A percentile compares a stretch with the other conserved stretches of the same genome.
These are phyloP conservation scores for Talaromyces albobiverticillius DNA, from an alignment of 2,329 filamentous ascomycete genomes.

Conservation along the genomic window DNA sequence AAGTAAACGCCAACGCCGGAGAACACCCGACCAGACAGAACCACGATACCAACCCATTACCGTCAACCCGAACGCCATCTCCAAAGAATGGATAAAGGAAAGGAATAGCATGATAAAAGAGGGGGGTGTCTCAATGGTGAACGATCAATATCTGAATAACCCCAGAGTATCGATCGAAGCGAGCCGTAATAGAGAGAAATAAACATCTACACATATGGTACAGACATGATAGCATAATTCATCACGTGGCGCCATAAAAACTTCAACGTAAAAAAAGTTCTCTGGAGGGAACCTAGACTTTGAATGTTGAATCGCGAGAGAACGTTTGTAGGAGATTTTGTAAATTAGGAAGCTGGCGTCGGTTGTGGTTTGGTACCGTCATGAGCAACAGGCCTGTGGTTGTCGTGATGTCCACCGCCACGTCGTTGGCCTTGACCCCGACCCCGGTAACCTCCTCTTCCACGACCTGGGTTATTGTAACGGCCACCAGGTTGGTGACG, in stretches of 20 bases:
- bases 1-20: slow-evolving; percentile 1
- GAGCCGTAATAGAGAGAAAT: neutral
- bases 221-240: slow-evolving; percentile 15
- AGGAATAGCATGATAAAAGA: neutral
- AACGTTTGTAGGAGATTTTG: neutral
- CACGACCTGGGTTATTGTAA: slow-evolving; percentile 35
- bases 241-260: slow-evolving; percentile 14
- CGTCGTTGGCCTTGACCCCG: slow-evolving; percentile 44
- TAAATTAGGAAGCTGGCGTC: slow-evolving; percentile 27
- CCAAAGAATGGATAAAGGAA: slow-evolving; percentile 5
- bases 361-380: slow-evolving; percentile 28
- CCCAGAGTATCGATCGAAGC: slow-evolving; percentile 2
- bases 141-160: slow-evolving; percentile 4
- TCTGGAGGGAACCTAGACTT: neutral
- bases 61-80: slow-evolving; percentile 13
- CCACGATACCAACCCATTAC: slow-evolving; percentile 5
- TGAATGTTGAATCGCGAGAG: neutral
- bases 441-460: slow-evolving; percentile 42
- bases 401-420: slow-evolving; percentile 31
- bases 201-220: slow-evolving; percentile 16
- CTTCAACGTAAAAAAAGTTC: slow-evolving; percentile 10
- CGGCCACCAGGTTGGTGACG: slow-evolving; percentile 36
- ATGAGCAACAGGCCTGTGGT: slow-evolving; percentile 29
- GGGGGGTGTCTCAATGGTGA: neutral
- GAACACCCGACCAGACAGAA: slow-evolving; percentile 7